Conservation (phyloP, 2,329 filamentous ascomycete species). For the Penicillium psychrosexuale region DNA sequence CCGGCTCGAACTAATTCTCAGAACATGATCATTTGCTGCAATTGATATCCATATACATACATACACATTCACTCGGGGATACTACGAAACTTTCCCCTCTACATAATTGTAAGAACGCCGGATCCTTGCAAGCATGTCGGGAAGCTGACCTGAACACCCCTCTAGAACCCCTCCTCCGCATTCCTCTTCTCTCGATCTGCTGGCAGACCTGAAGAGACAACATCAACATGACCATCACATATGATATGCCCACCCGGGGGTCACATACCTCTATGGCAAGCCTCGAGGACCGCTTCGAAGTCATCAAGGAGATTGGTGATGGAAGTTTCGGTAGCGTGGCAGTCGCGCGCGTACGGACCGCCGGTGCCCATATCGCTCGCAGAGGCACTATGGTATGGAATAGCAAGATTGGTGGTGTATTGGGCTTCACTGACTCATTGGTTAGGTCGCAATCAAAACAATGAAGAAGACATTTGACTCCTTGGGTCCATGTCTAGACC, state of each 20-base stretch:
- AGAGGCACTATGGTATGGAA: conserved; percentile 83
- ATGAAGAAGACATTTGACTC: conserved; percentile 99
- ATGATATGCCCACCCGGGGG: conserved; percentile 68
- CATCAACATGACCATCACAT: conserved; percentile 69
- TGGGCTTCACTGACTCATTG: conserved; percentile 13
- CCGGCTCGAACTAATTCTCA: conserved; percentile 21
- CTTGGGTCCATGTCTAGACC: conserved; percentile 81
- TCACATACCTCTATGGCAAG: conserved; percentile 52
- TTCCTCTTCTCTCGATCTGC: conserved; percentile 37
- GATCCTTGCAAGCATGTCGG: neutral
- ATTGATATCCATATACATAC: conserved; percentile 21
- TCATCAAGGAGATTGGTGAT: conserved; percentile 97
- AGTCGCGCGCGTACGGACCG: conserved; percentile 84
- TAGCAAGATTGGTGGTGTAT: conserved; percentile 4
- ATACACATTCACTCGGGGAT: conserved; percentile 13
- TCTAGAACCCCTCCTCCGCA: conserved; percentile 3
- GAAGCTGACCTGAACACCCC: conserved; percentile 8
- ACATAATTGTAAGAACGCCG: conserved; percentile 14
- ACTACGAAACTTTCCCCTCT: conserved; percentile 9
- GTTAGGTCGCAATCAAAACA: conserved; percentile 94
- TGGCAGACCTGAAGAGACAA: conserved; percentile 37
- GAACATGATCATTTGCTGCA: conserved; percentile 32
- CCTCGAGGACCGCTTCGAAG: conserved; percentile 92
- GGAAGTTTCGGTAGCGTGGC: conserved; percentile 97
- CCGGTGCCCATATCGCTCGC: conserved; percentile 82